These are phyloP conservation scores for Psilocybe cubensis DNA, from an alignment of 768 basidiomycete genomes.

Conservation along the genomic window DNA sequence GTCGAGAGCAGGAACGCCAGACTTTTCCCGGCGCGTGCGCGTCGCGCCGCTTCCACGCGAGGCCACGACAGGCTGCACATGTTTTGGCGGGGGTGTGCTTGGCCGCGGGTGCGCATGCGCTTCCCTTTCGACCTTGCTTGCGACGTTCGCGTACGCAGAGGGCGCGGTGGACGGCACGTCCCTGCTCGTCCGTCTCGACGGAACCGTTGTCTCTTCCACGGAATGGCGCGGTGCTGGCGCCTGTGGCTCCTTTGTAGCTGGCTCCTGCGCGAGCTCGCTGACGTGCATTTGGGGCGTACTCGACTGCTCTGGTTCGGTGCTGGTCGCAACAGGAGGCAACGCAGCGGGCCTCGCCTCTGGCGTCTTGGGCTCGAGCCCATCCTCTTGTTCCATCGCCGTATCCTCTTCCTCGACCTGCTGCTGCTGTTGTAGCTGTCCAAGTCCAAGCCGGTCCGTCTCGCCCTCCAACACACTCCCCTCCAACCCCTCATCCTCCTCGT, in stretches of 20 bases:
- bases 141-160: background rate
- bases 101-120: conserved; percentile 14
- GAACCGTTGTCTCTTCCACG: conserved; percentile 12
- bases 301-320: conserved; percentile 9
- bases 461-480: conserved; percentile 49
- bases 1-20: conserved; percentile 82
- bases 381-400: conserved; percentile 34
- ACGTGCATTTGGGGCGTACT: conserved; percentile 5
- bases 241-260: conserved; percentile 13
- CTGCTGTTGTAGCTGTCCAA: background rate
- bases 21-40: conserved; percentile 73
- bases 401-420: conserved; percentile 25
- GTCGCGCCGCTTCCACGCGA: conserved; percentile 27
- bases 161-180: conserved; percentile 8
- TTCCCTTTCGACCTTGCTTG: conserved; percentile 29
- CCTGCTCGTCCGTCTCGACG: conserved; percentile 12
- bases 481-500: conserved; percentile 48
- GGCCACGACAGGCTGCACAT: conserved; percentile 22
- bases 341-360: conserved; percentile 64
- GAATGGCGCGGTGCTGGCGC: no score
- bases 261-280: conserved; percentile 10
- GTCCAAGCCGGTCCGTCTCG: conserved; percentile 23
- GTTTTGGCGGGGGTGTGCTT: conserved; percentile 26
- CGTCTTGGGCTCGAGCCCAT: conserved; percentile 67
- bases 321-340: conserved; percentile 27